These are phyloP conservation scores for Leucosporidium yakuticum DNA, from an alignment of 768 basidiomycete genomes.

Conservation along the genomic window DNA sequence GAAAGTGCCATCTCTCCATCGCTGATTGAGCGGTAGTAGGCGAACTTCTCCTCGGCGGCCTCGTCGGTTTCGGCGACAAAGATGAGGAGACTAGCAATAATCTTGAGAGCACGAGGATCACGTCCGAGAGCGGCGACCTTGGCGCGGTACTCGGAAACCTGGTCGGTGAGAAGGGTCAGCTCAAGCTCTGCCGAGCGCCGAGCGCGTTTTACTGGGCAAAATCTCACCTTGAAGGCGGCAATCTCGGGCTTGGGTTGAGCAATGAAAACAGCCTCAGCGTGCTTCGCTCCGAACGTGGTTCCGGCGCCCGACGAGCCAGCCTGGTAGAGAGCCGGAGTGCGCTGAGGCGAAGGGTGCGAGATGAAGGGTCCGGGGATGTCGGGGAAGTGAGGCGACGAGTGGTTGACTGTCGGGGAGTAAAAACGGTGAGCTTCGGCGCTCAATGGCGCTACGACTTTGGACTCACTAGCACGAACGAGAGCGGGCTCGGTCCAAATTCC, in stretches of 20 bases:
- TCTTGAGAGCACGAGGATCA: conserved; percentile 10
- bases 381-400: conserved; percentile 3
- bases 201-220: background rate
- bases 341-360: conserved; percentile 8
- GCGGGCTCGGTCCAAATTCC: conserved; percentile 9
- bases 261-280: conserved; percentile 16
- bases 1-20: background rate
- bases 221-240: background rate
- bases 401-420: conserved; percentile 7
- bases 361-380: conserved; percentile 7
- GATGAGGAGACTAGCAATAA: background rate
- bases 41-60: conserved; percentile 10
- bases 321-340: conserved; percentile 13
- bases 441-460: too few species aligned
- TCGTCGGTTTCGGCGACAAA: conserved; percentile 1
- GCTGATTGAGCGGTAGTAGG: background rate
- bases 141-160: conserved; percentile 1
- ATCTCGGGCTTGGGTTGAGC: background rate
- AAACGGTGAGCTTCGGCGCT: too few species aligned
- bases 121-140: background rate
- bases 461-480: conserved; percentile 5
- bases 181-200: background rate
- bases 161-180: background rate
- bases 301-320: conserved; percentile 8
- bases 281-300: conserved; percentile 6